Percentiles rank a stretch among this genome's conserved stretches.
phyloP scores from a whole-genome alignment of 1,284 basidiomycete genomes.

The Mycena sp. region DNA sequence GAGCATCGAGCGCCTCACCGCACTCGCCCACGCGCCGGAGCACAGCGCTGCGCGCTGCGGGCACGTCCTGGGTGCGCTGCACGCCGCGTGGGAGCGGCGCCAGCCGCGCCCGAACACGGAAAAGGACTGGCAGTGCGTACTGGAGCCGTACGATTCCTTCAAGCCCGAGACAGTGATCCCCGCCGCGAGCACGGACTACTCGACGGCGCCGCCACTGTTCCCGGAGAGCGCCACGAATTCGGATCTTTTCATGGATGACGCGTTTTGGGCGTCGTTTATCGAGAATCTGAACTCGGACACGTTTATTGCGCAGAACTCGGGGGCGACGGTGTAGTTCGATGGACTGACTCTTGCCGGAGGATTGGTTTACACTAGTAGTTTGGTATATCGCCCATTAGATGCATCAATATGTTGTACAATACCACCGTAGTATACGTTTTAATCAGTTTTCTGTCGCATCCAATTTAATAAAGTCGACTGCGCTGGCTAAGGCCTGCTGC shows the following conservation, averaged over 20 bases:
- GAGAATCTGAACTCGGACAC: slow-evolving; percentile 26
- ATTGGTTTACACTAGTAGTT: too few relatives aligned
- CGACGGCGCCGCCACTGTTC: too few relatives aligned
- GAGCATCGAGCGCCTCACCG: slow-evolving; percentile 43
- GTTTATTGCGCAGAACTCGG: slow-evolving; percentile 8
- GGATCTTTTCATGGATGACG: slow-evolving; percentile 29
- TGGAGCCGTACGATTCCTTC: slow-evolving; percentile 10
- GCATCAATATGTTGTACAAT: too few relatives aligned
- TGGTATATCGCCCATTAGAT: too few relatives aligned
- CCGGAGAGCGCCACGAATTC: not conserved
- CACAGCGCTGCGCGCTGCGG: slow-evolving; percentile 53
- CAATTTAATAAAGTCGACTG: too few relatives aligned
- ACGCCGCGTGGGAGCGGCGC: slow-evolving; percentile 44
- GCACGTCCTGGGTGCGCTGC: slow-evolving; percentile 46
- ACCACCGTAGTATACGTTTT: too few relatives aligned
- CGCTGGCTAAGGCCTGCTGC: too few relatives aligned
- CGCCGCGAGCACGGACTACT: too few relatives aligned
- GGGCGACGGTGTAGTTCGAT: not conserved
- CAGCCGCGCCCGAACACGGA: not conserved
- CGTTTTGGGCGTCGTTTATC: slow-evolving; percentile 24
- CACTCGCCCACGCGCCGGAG: slow-evolving; percentile 48
- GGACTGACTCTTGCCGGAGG: too few relatives aligned
- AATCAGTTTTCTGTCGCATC: too few relatives aligned
- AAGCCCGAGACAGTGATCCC: not conserved
- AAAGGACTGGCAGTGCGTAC: not conserved